phyloP scores from a whole-genome alignment of 768 basidiomycete genomes.

The Pisolithus sp. region DNA sequence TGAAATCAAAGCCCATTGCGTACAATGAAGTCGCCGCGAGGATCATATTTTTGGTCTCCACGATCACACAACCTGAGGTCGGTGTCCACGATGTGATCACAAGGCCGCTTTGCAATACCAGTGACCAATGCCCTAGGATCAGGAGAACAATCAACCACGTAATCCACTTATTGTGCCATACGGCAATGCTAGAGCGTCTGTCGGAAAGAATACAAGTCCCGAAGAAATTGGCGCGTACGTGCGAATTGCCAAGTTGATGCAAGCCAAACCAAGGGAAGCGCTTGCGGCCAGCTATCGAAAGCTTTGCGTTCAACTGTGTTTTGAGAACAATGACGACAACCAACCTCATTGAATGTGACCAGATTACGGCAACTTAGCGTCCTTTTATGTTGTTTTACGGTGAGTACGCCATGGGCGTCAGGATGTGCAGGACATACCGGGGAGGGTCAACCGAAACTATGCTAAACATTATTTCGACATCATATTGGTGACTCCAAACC shows the following conservation, averaged over 20 bases:
- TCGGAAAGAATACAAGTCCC: neutral
- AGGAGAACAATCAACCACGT: constrained; percentile 44
- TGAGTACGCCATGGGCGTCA: neutral
- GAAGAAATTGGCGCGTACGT: constrained; percentile 26
- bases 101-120: constrained; percentile 63
- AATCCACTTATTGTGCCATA: constrained; percentile 57
- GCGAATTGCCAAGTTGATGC: constrained; percentile 41
- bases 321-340: constrained; percentile 1
- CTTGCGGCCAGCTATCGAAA: constrained; percentile 34
- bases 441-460: constrained; percentile 33
- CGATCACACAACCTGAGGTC: constrained; percentile 46
- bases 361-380: constrained; percentile 39
- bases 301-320: neutral
- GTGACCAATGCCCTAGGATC: constrained; percentile 64
- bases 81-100: constrained; percentile 52
- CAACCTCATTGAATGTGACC: constrained; percentile 43
- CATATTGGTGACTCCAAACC: neutral
- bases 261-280: constrained; percentile 38
- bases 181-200: constrained; percentile 42
- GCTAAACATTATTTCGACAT: constrained; percentile 8
- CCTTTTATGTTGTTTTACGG: constrained; percentile 14
- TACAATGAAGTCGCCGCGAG: constrained; percentile 71
- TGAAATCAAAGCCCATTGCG: constrained; percentile 67
- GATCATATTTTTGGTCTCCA: constrained; percentile 53
- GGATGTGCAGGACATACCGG: constrained; percentile 17